Conservation (phyloP, 2,329 filamentous ascomycete species). For the Pseudocercospora macadamiae region DNA sequence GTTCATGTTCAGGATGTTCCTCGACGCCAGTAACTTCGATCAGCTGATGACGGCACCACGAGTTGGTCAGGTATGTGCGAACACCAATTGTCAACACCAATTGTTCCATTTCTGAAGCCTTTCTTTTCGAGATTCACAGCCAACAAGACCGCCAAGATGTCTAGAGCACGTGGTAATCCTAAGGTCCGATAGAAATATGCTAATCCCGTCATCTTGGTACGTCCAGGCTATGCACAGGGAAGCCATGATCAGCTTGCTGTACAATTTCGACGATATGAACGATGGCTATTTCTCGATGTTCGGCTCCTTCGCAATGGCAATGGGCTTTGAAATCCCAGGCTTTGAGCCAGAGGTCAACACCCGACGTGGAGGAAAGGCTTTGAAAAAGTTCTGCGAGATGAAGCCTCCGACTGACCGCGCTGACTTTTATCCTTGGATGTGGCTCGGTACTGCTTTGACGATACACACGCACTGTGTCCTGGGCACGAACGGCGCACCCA, state of each 20-base stretch:
- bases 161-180: too few relatives aligned
- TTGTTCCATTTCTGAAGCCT: too few relatives aligned
- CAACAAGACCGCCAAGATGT: too few relatives aligned
- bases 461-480: conserved; percentile 10
- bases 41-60: conserved; percentile 7
- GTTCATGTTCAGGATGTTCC: neutral
- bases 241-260: neutral
- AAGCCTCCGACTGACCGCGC: neutral
- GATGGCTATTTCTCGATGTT: conserved; percentile 13
- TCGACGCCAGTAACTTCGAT: neutral
- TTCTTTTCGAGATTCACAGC: too few relatives aligned
- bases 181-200: too few relatives aligned
- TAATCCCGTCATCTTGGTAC: neutral
- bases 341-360: conserved; percentile 6
- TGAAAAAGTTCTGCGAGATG: conserved; percentile 4
- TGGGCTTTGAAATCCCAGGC: conserved; percentile 1
- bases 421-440: conserved; percentile 15
- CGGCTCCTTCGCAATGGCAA: conserved; percentile 4
- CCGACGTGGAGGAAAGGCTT: neutral
- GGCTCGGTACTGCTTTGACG: conserved; percentile 5
- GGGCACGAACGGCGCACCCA: conserved; percentile 4
- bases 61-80: conserved; percentile 4
- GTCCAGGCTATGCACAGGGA: neutral
- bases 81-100: neutral
- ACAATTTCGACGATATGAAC: conserved; percentile 10